These are phyloP conservation scores for Lactarius psammicola DNA, from an alignment of 768 basidiomycete genomes.

Conservation along the genomic window DNA sequence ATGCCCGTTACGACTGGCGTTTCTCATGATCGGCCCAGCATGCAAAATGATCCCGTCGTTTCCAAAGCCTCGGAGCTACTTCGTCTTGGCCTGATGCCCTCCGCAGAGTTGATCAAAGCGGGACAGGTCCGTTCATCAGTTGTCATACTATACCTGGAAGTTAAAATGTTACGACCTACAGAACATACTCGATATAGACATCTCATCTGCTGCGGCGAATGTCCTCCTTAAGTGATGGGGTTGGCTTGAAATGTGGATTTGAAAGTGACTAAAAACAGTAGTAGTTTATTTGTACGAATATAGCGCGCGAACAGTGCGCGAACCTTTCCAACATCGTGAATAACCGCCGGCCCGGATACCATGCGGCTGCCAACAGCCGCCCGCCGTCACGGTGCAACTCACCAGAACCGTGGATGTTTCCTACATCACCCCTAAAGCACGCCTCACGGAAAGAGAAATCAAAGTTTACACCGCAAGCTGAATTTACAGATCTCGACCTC, in stretches of 20 bases:
- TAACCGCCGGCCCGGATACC: neutral
- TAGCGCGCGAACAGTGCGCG: neutral
- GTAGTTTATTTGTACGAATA: neutral
- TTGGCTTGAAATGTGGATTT: neutral
- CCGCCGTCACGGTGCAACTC: neutral
- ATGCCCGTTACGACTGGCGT: neutral
- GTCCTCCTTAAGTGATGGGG: constrained; percentile 8
- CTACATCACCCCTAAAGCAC: constrained; percentile 21
- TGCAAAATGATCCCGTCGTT: constrained; percentile 82
- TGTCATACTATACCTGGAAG: neutral
- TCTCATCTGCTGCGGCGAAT: constrained; percentile 32
- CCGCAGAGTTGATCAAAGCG: constrained; percentile 63
- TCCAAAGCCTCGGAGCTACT: constrained; percentile 76
- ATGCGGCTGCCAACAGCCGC: neutral
- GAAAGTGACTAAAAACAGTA: neutral
- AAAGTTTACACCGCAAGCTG: constrained; percentile 28
- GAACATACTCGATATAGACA: constrained; percentile 37
- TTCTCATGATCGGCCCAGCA: constrained; percentile 41
- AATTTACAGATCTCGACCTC: constrained; percentile 62
- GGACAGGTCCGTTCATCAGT: constrained; percentile 58
- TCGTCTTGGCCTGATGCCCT: constrained; percentile 77
- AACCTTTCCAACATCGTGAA: neutral
- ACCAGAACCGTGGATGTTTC: constrained; percentile 8
- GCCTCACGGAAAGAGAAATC: constrained; percentile 19
- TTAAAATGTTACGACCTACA: constrained; percentile 17